Conservation (phyloP, 306 rosid genomes). For the Alnus glutinosa region DNA sequence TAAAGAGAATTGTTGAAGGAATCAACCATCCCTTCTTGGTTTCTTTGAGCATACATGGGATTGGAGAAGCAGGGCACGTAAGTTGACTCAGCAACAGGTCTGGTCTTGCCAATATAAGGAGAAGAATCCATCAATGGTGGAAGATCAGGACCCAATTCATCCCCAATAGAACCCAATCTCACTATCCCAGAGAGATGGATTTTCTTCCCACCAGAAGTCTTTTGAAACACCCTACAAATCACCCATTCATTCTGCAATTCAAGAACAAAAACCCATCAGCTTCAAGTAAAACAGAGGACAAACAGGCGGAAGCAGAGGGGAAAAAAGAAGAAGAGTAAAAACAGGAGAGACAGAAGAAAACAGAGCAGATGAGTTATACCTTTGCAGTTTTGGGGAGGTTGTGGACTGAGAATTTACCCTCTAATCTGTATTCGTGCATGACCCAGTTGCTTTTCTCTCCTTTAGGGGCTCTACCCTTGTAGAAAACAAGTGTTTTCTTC, state of each 20-base stretch:
- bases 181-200: slow-evolving; percentile 59
- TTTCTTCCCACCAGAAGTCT: slow-evolving; percentile 76
- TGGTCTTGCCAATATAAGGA: slow-evolving; percentile 42
- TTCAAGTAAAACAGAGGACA: neutral
- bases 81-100: slow-evolving; percentile 39
- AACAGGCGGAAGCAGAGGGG: no score
- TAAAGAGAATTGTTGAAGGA: slow-evolving; percentile 44
- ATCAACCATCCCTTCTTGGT: slow-evolving; percentile 49
- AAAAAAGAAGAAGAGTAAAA: neutral
- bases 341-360: neutral
- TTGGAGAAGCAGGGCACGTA: slow-evolving; percentile 99
- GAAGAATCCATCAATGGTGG: slow-evolving; percentile 79
- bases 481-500: slow-evolving; percentile 95
- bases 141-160: slow-evolving; percentile 48
- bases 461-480: slow-evolving; percentile 94
- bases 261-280: neutral
- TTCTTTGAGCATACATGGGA: slow-evolving; percentile 56
- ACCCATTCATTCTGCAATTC: slow-evolving; percentile 91
- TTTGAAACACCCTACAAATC: slow-evolving; percentile 85
- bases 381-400: slow-evolving; percentile 91
- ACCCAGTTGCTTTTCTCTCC: slow-evolving; percentile 96
- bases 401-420: slow-evolving; percentile 71
- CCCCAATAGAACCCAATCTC: slow-evolving; percentile 43
- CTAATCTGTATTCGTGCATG: slow-evolving; percentile 92
- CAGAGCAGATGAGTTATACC: slow-evolving; percentile 35